phyloP scores from a whole-genome alignment of 108 stramenopile genomes.

The Cyclotella atomus region DNA sequence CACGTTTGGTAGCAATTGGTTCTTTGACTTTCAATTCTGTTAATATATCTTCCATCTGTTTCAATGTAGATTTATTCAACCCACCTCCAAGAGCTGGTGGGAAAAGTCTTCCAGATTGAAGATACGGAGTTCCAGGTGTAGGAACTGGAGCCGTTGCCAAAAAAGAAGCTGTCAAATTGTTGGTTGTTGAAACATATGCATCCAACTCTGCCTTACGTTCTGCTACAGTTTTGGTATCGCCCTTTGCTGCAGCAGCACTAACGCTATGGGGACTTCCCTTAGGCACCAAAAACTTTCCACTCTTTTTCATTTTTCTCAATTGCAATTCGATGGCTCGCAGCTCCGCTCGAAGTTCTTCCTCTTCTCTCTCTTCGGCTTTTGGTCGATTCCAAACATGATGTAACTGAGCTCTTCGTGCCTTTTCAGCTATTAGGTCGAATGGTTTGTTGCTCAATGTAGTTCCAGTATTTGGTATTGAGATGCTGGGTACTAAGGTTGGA shows the following conservation, averaged over 20 bases:
- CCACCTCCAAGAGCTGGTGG: slow-evolving; percentile 80
- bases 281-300: slow-evolving; percentile 63
- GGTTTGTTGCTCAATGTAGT: slow-evolving; percentile 58
- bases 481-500: slow-evolving; percentile 21
- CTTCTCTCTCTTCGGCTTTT: slow-evolving; percentile 86
- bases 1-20: slow-evolving; percentile 81
- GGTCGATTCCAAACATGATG: slow-evolving; percentile 79
- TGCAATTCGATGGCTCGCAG: slow-evolving; percentile 78
- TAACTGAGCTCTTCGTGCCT: slow-evolving; percentile 69
- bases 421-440: slow-evolving; percentile 81
- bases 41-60: slow-evolving; percentile 78
- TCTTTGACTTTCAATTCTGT: slow-evolving; percentile 66
- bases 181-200: not conserved
- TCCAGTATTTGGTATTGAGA: slow-evolving; percentile 58
- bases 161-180: slow-evolving; percentile 24
- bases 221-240: not conserved
- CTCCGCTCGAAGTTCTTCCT: slow-evolving; percentile 74
- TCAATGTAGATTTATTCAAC: slow-evolving; percentile 75
- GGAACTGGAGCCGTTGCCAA: slow-evolving; percentile 74
- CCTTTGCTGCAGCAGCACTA: too few relatives aligned
- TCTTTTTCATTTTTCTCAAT: slow-evolving; percentile 83
- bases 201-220: not conserved
- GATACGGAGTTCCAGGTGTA: slow-evolving; percentile 78
- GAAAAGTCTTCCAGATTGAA: slow-evolving; percentile 84
- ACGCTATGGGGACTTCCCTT: not conserved